Conservation (phyloP, 805 yeast species). For the Priceomyces medius region DNA sequence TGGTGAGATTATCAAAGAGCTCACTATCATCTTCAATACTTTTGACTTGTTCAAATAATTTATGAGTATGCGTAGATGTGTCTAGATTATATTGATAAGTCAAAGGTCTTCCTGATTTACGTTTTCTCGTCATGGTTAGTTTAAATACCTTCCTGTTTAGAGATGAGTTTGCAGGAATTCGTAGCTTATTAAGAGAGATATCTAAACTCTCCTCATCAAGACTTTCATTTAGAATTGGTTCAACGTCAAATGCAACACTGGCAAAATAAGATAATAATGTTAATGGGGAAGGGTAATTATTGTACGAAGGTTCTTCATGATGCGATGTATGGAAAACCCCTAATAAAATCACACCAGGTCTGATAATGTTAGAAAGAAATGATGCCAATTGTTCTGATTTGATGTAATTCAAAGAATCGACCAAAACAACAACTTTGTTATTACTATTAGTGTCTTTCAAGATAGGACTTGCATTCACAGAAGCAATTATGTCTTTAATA, state of each 20-base stretch:
- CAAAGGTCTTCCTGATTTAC: conserved; percentile 83
- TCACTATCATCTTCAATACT: conserved; percentile 47
- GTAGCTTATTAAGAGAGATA: conserved; percentile 33
- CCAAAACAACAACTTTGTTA: conserved; percentile 46
- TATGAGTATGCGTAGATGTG: conserved; percentile 43
- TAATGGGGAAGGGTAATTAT: conserved; percentile 54
- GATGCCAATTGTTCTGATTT: conserved; percentile 43
- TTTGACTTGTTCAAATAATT: conserved; percentile 20
- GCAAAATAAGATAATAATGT: conserved; percentile 67
- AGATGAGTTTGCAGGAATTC: conserved; percentile 45
- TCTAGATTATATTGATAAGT: conserved; percentile 56
- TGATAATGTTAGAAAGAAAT: conserved; percentile 48
- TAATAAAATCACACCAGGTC: conserved; percentile 29
- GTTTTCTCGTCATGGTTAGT: conserved; percentile 59
- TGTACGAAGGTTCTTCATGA: conserved; percentile 33
- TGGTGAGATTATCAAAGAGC: conserved; percentile 70
- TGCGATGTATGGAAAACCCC: conserved; percentile 38
- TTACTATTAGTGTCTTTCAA: conserved; percentile 7
- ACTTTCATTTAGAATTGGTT: conserved; percentile 36
- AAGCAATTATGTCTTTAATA: conserved; percentile 16
- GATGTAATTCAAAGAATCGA: conserved; percentile 71
- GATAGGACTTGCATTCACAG: conserved; percentile 15
- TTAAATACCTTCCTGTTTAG: conserved; percentile 49
- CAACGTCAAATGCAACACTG: conserved; percentile 64
- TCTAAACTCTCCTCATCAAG: conserved; percentile 52